A percentile compares a stretch with the other conserved stretches of the same genome.
Evolutionary conservation across 1,284 basidiomycete genomes (phyloP).

Genomic region (Anthracocystis walkeri): DNA sequence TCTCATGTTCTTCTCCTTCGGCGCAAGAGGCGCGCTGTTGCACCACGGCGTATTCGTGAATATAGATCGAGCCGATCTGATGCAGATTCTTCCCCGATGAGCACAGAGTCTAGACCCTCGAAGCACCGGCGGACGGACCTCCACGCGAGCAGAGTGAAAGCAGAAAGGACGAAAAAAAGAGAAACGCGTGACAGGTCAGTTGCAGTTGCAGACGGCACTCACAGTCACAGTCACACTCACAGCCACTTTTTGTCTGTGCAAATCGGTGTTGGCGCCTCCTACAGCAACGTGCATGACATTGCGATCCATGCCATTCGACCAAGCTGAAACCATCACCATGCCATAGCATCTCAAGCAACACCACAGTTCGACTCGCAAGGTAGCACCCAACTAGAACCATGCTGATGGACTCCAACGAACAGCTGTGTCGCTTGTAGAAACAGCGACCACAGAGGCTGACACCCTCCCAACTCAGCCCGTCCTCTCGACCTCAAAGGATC

Average conservation of each 20-base stretch:
- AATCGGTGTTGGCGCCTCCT: constrained; percentile 12
- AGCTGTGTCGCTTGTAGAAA: background rate
- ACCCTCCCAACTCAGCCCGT: background rate
- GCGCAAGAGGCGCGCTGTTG: no score
- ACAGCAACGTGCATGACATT: constrained; percentile 12
- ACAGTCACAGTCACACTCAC: no score
- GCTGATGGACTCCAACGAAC: background rate
- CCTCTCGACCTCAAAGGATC: background rate
- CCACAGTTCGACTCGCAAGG: background rate
- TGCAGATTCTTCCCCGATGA: background rate
- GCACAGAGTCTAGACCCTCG: constrained; percentile 3
- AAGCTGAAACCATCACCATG: constrained; percentile 1
- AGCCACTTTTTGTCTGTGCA: background rate
- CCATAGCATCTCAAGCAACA: background rate
- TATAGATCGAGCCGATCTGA: background rate
- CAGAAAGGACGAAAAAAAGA: background rate
- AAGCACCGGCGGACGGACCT: constrained; percentile 24
- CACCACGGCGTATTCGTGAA: background rate
- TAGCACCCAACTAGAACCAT: constrained; percentile 1
- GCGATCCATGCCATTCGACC: background rate
- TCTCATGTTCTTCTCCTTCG: no score
- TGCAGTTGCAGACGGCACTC: no score
- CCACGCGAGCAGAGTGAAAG: constrained; percentile 21
- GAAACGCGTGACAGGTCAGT: constrained; percentile 7
- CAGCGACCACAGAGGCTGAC: constrained; percentile 4